These are phyloP conservation scores for Yamadazyma sp. DNA, from an alignment of 1,139 yeast species.

Conservation along the genomic window DNA sequence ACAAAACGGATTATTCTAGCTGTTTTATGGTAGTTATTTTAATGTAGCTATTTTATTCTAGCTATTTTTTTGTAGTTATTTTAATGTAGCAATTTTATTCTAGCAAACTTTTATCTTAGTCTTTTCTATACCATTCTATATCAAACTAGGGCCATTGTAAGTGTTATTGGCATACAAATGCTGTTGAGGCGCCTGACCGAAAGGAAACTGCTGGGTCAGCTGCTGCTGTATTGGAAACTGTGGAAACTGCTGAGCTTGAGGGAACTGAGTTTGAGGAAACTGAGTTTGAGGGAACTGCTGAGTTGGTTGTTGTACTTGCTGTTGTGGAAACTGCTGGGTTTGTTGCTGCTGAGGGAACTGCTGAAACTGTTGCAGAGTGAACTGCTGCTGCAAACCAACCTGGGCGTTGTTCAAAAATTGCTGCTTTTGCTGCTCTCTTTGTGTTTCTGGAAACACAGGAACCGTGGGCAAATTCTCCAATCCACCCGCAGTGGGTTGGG, in stretches of 20 bases:
- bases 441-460: slow-evolving; percentile 67
- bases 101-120: too few relatives aligned
- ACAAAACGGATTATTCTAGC: too few relatives aligned
- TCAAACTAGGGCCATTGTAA: slow-evolving; percentile 33
- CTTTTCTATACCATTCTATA: too few relatives aligned
- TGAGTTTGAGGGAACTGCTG: slow-evolving; percentile 11
- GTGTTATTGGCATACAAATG: slow-evolving; percentile 8
- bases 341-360: slow-evolving; percentile 10
- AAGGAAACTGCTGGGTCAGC: slow-evolving; percentile 1
- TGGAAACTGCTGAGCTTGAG: slow-evolving; percentile 11
- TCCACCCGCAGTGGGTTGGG: slow-evolving; percentile 68
- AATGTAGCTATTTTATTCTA: too few relatives aligned
- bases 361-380: slow-evolving; percentile 7
- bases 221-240: neutral
- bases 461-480: slow-evolving; percentile 60
- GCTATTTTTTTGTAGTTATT: too few relatives aligned
- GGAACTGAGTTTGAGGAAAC: too few relatives aligned
- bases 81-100: too few relatives aligned
- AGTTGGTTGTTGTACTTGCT: slow-evolving; percentile 13
- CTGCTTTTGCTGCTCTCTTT: slow-evolving; percentile 39
- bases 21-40: too few relatives aligned
- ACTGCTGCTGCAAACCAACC: slow-evolving; percentile 26
- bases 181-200: slow-evolving; percentile 1
- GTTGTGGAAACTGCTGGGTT: slow-evolving; percentile 13
- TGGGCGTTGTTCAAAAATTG: slow-evolving; percentile 38